These are phyloP conservation scores for Lactarius trivialis DNA, from an alignment of 768 basidiomycete genomes.

Conservation along the genomic window DNA sequence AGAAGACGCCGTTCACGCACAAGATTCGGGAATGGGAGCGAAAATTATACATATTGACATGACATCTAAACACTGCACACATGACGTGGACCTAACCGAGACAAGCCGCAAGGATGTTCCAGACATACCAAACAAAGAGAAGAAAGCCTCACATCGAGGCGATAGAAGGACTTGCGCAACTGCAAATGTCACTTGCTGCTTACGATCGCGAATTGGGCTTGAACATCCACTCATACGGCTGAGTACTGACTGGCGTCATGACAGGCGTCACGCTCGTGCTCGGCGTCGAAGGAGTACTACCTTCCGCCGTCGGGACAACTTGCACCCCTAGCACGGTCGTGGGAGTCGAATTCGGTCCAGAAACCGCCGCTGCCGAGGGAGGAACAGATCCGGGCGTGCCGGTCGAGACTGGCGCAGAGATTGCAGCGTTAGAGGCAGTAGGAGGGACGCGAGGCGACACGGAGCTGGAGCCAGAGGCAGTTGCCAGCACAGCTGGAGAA, in stretches of 20 bases:
- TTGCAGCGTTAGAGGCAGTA: background rate
- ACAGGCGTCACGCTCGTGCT: background rate
- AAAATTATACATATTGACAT: background rate
- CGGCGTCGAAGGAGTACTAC: background rate
- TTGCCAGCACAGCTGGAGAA: background rate
- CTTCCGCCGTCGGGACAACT: slow-evolving; percentile 9
- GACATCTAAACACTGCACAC: slow-evolving; percentile 4
- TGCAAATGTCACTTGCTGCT: background rate
- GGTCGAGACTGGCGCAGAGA: background rate
- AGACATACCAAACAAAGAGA: background rate
- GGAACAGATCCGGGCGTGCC: background rate
- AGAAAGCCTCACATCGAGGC: slow-evolving; percentile 13
- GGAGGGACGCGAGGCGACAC: background rate
- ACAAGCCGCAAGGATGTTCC: background rate
- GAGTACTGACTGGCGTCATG: slow-evolving; percentile 21
- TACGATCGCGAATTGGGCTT: slow-evolving; percentile 1
- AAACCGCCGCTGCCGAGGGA: background rate
- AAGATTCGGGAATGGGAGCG: background rate
- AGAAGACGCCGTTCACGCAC: background rate
- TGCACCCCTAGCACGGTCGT: slow-evolving; percentile 9
- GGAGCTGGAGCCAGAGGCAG: slow-evolving; percentile 3
- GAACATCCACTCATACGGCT: slow-evolving; percentile 24
- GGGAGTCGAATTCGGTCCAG: slow-evolving; percentile 1
- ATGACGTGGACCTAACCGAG: slow-evolving; percentile 7
- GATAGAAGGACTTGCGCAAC: background rate